These are phyloP conservation scores for Chalciporus piperatus DNA, from an alignment of 768 basidiomycete species.

Conservation along the genomic window DNA sequence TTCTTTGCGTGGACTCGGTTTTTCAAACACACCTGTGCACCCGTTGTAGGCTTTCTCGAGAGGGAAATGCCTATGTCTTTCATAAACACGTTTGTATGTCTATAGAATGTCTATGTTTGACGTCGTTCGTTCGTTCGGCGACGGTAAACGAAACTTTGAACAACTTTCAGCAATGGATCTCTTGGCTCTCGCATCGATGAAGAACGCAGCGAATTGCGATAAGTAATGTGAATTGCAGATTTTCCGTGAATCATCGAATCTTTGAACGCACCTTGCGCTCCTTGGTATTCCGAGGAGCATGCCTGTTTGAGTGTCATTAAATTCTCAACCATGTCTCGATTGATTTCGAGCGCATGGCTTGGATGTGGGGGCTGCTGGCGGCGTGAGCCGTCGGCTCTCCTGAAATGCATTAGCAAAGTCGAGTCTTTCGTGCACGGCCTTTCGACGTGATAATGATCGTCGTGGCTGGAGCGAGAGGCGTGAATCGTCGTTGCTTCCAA, in stretches of 20 bases:
- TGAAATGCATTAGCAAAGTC: slow-evolving; percentile 12
- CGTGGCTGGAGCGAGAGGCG: slow-evolving; percentile 14
- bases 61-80: slow-evolving; percentile 5
- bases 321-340: slow-evolving; percentile 42
- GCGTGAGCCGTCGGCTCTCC: slow-evolving; percentile 3
- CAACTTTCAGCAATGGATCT: slow-evolving; percentile 64
- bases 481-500: background rate
- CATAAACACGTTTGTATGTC: slow-evolving; percentile 31
- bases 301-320: slow-evolving; percentile 75
- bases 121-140: too few species aligned
- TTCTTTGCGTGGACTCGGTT: background rate
- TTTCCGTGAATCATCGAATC: slow-evolving; percentile 69
- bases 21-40: slow-evolving; percentile 9
- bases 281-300: slow-evolving; percentile 72
- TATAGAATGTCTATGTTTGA: slow-evolving; percentile 8
- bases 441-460: slow-evolving; percentile 56
- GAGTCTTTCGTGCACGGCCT: slow-evolving; percentile 5
- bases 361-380: slow-evolving; percentile 13
- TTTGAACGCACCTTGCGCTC: slow-evolving; percentile 81
- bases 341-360: slow-evolving; percentile 23
- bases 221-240: slow-evolving; percentile 73
- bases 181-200: slow-evolving; percentile 80
- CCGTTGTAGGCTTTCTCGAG: slow-evolving; percentile 1
- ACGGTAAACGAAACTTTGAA: slow-evolving; percentile 5
- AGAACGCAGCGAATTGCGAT: slow-evolving; percentile 79